Evolutionary conservation across 345 rosid genomes (phyloP).

Genomic region (Cardamine occulta): DNA sequence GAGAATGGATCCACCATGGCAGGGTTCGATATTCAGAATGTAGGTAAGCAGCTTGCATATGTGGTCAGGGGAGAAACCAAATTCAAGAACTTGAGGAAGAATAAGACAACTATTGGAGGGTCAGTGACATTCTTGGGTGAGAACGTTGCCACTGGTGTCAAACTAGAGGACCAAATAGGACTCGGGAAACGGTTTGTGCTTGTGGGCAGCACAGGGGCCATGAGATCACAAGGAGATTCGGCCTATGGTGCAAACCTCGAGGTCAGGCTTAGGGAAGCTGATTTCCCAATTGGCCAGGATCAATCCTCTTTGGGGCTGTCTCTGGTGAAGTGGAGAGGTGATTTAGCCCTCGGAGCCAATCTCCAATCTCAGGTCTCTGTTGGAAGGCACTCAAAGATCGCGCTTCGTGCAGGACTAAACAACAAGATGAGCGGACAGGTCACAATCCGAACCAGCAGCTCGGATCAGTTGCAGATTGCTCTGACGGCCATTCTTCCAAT

Average conservation of each 20-base stretch:
- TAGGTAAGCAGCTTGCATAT: conserved; percentile 92
- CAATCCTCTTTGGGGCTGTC: conserved; percentile 85
- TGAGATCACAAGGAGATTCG: conserved; percentile 75
- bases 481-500: conserved; percentile 75
- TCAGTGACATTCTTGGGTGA: conserved; percentile 87
- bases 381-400: conserved; percentile 75
- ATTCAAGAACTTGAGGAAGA: conserved; percentile 71
- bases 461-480: conserved; percentile 94
- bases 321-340: conserved; percentile 91
- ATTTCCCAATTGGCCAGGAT: conserved; percentile 92
- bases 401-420: conserved; percentile 91
- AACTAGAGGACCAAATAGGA: conserved; percentile 83
- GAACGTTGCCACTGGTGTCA: conserved; percentile 80
- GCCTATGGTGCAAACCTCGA: conserved; percentile 95
- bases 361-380: conserved; percentile 83
- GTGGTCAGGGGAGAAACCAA: conserved; percentile 83
- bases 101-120: conserved; percentile 74
- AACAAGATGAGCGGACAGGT: conserved; percentile 92
- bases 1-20: conserved; percentile 88
- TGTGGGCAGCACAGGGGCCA: conserved; percentile 86
- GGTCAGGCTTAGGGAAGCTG: conserved; percentile 76
- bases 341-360: conserved; percentile 89
- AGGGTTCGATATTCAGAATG: conserved; percentile 95
- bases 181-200: conserved; percentile 75
- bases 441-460: conserved; percentile 76